Evolutionary conservation across 768 basidiomycete species (phyloP).

Genomic region (Cyathus striatus): DNA sequence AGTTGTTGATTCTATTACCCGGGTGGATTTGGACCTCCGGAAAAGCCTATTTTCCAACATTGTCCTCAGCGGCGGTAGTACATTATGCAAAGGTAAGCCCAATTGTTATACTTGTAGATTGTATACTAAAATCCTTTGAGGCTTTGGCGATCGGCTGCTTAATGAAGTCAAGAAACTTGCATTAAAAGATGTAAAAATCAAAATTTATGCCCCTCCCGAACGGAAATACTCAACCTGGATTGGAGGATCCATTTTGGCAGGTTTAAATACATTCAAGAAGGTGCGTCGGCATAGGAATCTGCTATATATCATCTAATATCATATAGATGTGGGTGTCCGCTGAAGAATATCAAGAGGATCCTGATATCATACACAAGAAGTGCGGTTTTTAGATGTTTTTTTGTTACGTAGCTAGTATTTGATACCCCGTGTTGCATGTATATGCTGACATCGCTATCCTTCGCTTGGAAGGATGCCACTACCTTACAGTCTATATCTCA

Average conservation of each 20-base stretch:
- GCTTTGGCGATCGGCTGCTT: conserved; percentile 93
- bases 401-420: too few relatives aligned
- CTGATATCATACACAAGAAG: conserved; percentile 97
- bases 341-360: conserved; percentile 99
- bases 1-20: conserved; percentile 95
- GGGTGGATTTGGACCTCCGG: conserved; percentile 93
- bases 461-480: too few relatives aligned
- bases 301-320: background rate
- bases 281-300: conserved; percentile 36
- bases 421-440: too few relatives aligned
- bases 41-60: conserved; percentile 96
- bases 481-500: too few relatives aligned
- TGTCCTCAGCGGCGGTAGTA: conserved; percentile 94
- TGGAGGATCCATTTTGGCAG: conserved; percentile 94
- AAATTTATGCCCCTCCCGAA: conserved; percentile 99
- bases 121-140: conserved; percentile 35
- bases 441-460: too few relatives aligned
- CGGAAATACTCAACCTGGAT: conserved; percentile 98
- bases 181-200: conserved; percentile 95
- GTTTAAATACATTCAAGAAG: conserved; percentile 97
- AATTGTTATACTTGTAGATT: background rate
- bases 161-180: conserved; percentile 97
- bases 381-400: conserved; percentile 60
- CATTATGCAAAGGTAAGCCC: conserved; percentile 80
- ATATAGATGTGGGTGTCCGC: conserved; percentile 98